These are phyloP conservation scores for Eutrema salsugineum DNA, from an alignment of 441 rosid species.

Conservation along the genomic window DNA sequence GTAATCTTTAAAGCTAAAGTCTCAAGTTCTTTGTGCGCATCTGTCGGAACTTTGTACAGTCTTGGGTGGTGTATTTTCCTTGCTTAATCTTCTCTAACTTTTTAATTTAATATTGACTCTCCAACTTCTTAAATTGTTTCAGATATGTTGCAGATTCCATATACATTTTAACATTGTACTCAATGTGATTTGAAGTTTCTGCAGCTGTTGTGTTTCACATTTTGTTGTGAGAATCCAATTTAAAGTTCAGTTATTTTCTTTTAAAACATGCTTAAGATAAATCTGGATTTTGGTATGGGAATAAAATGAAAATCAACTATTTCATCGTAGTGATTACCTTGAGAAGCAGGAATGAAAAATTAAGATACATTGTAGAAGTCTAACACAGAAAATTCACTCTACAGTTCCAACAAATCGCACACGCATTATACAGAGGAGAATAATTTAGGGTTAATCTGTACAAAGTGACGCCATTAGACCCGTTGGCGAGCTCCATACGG, in stretches of 20 bases:
- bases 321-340: too few relatives aligned
- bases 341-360: too few relatives aligned
- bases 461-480: conserved; percentile 66
- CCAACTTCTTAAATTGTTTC: conserved; percentile 1
- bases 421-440: neutral
- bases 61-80: conserved; percentile 1
- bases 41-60: conserved; percentile 23
- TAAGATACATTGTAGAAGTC: too few relatives aligned
- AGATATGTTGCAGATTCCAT: conserved; percentile 1
- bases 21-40: neutral
- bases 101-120: neutral
- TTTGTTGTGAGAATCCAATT: neutral
- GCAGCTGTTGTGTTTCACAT: neutral
- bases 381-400: too few relatives aligned
- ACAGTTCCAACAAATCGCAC: too few relatives aligned
- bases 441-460: conserved; percentile 26
- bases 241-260: neutral
- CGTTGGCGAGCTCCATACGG: conserved; percentile 64
- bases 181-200: neutral
- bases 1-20: neutral
- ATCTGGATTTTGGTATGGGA: neutral
- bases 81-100: neutral
- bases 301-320: too few relatives aligned
- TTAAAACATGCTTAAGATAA: too few relatives aligned
- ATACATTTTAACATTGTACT: neutral